Evolutionary conservation across 2,329 filamentous ascomycete species (phyloP).

Genomic region (Cylindrodendrum hubeiense): DNA sequence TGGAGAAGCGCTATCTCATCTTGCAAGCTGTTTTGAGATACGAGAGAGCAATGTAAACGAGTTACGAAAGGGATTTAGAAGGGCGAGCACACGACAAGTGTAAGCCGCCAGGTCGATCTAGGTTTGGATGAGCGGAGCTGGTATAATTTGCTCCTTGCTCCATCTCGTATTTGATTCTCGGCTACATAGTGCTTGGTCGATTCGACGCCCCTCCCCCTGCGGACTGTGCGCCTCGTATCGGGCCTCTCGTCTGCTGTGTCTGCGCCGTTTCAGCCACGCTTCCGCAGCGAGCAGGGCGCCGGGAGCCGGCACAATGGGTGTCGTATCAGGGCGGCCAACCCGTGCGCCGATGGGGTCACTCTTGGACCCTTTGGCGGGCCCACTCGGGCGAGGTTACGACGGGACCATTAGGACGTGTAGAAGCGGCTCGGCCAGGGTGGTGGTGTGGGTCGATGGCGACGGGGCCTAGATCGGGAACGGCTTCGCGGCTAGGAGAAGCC

Average conservation of each 20-base stretch:
- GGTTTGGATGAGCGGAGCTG: not conserved
- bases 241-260: not conserved
- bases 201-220: not conserved
- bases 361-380: not conserved
- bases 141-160: not conserved
- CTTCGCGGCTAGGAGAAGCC: too few species aligned
- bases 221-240: not conserved
- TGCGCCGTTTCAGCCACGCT: not conserved
- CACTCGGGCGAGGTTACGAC: not conserved
- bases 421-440: too few species aligned
- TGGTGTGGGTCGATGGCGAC: too few species aligned
- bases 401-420: not conserved
- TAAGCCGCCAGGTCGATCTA: not conserved
- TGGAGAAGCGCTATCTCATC: not conserved
- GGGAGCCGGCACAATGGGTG: not conserved
- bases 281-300: not conserved
- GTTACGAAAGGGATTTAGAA: not conserved
- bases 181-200: not conserved
- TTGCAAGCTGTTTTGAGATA: not conserved
- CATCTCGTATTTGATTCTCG: not conserved
- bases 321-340: not conserved
- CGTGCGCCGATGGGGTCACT: not conserved
- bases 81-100: not conserved
- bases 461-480: too few species aligned
- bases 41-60: not conserved